Evolutionary conservation across 305 asterid genomes (phyloP).

Genomic region (Rubia tinctorum): DNA sequence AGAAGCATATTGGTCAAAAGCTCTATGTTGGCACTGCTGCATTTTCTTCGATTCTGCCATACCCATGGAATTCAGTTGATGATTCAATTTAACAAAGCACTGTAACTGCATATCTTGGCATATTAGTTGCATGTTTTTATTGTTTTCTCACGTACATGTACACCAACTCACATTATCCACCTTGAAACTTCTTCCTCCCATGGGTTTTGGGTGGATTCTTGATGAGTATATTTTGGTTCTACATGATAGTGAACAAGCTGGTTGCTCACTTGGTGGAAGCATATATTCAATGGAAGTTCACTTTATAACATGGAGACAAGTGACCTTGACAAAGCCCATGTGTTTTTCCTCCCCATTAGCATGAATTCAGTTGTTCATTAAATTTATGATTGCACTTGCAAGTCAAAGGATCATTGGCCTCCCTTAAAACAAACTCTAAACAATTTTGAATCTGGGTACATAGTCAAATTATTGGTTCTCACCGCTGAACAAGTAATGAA

Average conservation of each 20-base stretch:
- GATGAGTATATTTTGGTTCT: slow-evolving; percentile 97
- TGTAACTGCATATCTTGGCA: slow-evolving; percentile 42
- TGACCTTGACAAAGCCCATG: too few relatives aligned
- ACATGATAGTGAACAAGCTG: slow-evolving; percentile 91
- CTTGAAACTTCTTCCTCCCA: slow-evolving; percentile 57
- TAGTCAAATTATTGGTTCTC: too few relatives aligned
- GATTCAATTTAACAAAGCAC: slow-evolving; percentile 37
- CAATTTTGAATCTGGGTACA: too few relatives aligned
- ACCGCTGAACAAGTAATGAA: too few relatives aligned
- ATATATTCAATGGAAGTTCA: too few relatives aligned
- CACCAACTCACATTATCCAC: slow-evolving; percentile 71
- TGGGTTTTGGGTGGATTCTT: slow-evolving; percentile 92
- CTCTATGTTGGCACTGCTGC: slow-evolving; percentile 66
- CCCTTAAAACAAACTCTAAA: too few relatives aligned
- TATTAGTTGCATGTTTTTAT: slow-evolving; percentile 48
- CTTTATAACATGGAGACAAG: too few relatives aligned
- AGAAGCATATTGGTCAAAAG: slow-evolving; percentile 80
- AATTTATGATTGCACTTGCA: too few relatives aligned
- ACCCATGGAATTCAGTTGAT: slow-evolving; percentile 59
- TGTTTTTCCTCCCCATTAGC: too few relatives aligned
- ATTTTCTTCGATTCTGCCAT: slow-evolving; percentile 72
- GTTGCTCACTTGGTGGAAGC: slow-evolving; percentile 68
- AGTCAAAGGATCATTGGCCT: too few relatives aligned
- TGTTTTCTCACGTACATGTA: slow-evolving; percentile 55
- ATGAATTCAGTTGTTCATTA: too few relatives aligned